Percentiles rank a stretch among this genome's conserved stretches.
Evolutionary conservation across 78 protist genomes (phyloP).

Genomic region (Reticulomyxa filosa): DNA sequence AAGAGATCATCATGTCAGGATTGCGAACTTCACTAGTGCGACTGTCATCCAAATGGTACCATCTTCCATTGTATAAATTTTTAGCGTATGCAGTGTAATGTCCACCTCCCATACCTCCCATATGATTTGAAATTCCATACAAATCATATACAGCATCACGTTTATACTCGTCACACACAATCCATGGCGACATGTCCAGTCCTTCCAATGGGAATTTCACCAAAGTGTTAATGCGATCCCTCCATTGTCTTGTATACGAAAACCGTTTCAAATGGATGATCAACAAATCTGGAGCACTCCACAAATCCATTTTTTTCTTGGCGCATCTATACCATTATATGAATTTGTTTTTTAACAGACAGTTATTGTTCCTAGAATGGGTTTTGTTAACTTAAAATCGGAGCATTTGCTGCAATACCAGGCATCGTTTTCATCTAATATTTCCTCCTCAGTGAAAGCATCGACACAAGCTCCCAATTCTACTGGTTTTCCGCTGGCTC

Average conservation of each 20-base stretch:
- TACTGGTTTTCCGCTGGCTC: no score
- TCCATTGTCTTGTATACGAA: constrained; percentile 4
- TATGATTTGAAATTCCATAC: constrained; percentile 63
- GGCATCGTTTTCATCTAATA: neutral
- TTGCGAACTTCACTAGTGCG: no score
- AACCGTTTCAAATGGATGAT: constrained; percentile 68
- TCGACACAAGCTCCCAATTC: neutral
- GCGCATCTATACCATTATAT: no score
- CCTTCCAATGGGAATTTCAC: constrained; percentile 52
- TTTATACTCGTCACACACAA: constrained; percentile 9
- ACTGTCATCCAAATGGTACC: no score
- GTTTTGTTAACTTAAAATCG: neutral
- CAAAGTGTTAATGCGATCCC: constrained; percentile 44
- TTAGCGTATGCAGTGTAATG: constrained; percentile 76
- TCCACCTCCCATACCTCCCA: constrained; percentile 65
- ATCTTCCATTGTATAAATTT: no score
- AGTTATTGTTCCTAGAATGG: no score
- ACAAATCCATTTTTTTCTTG: constrained; percentile 50
- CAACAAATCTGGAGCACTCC: constrained; percentile 55
- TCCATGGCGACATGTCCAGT: constrained; percentile 28
- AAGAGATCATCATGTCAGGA: no score
- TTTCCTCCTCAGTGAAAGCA: neutral
- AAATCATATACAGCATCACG: constrained; percentile 44
- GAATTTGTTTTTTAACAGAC: no score
- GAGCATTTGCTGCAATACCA: neutral